Evolutionary conservation across 1,139 yeast species (phyloP).

Genomic region (Entelexis paramagnoliae): DNA sequence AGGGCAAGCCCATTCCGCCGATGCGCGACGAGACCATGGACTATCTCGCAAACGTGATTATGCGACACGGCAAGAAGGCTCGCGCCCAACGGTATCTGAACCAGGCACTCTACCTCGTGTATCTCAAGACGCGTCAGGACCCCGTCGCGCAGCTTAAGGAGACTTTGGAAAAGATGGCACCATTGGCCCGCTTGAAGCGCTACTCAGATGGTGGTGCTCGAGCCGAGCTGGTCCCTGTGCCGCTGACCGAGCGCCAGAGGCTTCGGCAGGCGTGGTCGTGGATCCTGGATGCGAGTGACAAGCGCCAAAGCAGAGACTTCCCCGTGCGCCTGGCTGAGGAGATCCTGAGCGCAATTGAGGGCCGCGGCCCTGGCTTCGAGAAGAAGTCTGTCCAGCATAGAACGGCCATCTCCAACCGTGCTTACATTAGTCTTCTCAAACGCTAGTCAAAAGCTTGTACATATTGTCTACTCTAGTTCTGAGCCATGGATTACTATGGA

Average conservation of each 20-base stretch:
- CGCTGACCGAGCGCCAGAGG: slow-evolving; percentile 73
- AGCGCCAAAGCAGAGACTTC: slow-evolving; percentile 69
- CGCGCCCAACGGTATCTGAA: slow-evolving; percentile 65
- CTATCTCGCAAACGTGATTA: slow-evolving; percentile 72
- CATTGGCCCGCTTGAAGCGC: slow-evolving; percentile 68
- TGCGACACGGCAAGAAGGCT: slow-evolving; percentile 87
- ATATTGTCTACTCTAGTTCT: background rate
- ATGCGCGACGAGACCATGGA: slow-evolving; percentile 60
- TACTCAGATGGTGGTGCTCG: slow-evolving; percentile 81
- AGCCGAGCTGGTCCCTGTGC: slow-evolving; percentile 67
- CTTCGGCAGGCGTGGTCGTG: slow-evolving; percentile 77
- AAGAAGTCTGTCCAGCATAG: slow-evolving; percentile 77
- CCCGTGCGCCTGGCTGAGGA: slow-evolving; percentile 89
- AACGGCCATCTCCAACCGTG: slow-evolving; percentile 49
- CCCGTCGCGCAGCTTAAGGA: slow-evolving; percentile 69
- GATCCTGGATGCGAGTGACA: slow-evolving; percentile 76
- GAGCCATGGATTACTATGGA: too few relatives aligned
- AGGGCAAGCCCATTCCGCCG: slow-evolving; percentile 49
- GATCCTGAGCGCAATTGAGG: slow-evolving; percentile 62
- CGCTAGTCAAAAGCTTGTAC: slow-evolving; percentile 1
- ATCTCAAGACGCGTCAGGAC: slow-evolving; percentile 57
- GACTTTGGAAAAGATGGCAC: slow-evolving; percentile 74
- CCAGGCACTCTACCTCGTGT: slow-evolving; percentile 71
- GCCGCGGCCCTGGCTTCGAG: slow-evolving; percentile 74
- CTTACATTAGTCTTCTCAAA: slow-evolving; percentile 3